Conservation (phyloP, 2,329 filamentous ascomycete genomes). For the Fusarium fracticaudum region DNA sequence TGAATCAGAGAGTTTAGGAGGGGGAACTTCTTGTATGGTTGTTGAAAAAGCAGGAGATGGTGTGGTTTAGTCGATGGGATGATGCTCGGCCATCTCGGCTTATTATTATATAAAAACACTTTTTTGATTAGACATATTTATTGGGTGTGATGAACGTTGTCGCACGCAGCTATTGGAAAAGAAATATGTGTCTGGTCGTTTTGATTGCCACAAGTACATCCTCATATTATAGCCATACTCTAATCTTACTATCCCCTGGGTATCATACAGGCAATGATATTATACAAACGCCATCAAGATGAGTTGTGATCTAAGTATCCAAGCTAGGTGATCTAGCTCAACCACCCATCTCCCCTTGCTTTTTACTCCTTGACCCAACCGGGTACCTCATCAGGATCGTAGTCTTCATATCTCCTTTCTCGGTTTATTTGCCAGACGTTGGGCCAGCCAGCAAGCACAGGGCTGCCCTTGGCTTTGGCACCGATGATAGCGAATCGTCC, state of each 20-base stretch:
- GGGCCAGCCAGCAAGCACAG: constrained; percentile 79
- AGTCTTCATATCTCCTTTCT: constrained; percentile 65
- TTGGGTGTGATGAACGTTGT: constrained; percentile 29
- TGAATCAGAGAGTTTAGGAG: constrained; percentile 28
- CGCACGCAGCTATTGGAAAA: constrained; percentile 17
- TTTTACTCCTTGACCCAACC: constrained; percentile 73
- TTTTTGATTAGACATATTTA: constrained; percentile 39
- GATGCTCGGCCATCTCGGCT: constrained; percentile 25
- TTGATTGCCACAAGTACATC: neutral
- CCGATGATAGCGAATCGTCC: constrained; percentile 85
- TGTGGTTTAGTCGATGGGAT: constrained; percentile 24
- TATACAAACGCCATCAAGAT: constrained; percentile 25
- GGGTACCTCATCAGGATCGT: constrained; percentile 73
- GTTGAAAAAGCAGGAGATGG: constrained; percentile 16
- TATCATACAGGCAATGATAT: constrained; percentile 31
- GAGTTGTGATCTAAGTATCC: neutral
- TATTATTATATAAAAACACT: constrained; percentile 30
- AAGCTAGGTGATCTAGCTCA: constrained; percentile 3
- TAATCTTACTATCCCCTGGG: constrained; percentile 20
- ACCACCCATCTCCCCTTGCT: neutral
- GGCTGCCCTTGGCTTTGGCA: constrained; percentile 71
- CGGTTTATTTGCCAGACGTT: constrained; percentile 74
- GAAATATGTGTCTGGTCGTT: constrained; percentile 33
- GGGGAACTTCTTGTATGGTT: constrained; percentile 19
- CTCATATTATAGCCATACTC: neutral